Percentiles rank a stretch among this genome's conserved stretches.
These are phyloP conservation scores for Pleurotus sapidus DNA, from an alignment of 768 basidiomycete genomes.

Conservation along the genomic window DNA sequence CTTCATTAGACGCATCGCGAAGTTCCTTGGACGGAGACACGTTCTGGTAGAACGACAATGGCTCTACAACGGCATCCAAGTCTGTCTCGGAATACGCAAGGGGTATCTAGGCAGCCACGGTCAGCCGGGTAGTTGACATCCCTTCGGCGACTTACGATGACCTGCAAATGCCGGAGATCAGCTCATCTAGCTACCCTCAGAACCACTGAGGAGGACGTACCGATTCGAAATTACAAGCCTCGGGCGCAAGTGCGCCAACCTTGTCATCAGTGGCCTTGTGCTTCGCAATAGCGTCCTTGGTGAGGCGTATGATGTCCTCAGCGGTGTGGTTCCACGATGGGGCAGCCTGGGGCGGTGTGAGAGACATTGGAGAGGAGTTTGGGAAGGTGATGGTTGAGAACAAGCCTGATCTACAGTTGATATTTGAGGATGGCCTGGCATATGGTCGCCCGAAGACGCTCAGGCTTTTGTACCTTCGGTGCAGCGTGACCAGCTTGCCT, in stretches of 20 bases:
- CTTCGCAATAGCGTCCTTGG: constrained; percentile 55
- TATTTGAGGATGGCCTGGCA: constrained; percentile 20
- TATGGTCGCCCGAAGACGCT: constrained; percentile 11
- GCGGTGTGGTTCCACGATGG: constrained; percentile 66
- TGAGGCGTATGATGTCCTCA: constrained; percentile 54
- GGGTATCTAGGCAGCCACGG: constrained; percentile 37
- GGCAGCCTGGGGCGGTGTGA: constrained; percentile 64
- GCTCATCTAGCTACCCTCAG: not conserved
- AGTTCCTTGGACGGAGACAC: constrained; percentile 72
- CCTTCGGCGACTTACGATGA: constrained; percentile 58
- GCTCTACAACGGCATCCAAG: constrained; percentile 50
- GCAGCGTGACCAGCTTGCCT: constrained; percentile 17
- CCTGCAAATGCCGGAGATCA: constrained; percentile 34
- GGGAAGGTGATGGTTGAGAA: constrained; percentile 23
- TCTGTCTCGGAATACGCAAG: constrained; percentile 62
- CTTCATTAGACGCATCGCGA: constrained; percentile 78
- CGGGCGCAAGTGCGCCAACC: constrained; percentile 53
- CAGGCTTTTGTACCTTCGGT: constrained; percentile 5
- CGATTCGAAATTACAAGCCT: constrained; percentile 63
- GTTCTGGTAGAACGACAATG: constrained; percentile 78
- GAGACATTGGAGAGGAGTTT: constrained; percentile 29
- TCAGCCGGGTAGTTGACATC: not conserved
- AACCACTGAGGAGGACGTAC: constrained; percentile 33
- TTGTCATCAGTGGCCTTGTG: constrained; percentile 55
- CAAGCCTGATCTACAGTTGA: constrained; percentile 23